These are phyloP conservation scores for Podospora anserina DNA, from an alignment of 495 filamentous ascomycete species.

Conservation along the genomic window DNA sequence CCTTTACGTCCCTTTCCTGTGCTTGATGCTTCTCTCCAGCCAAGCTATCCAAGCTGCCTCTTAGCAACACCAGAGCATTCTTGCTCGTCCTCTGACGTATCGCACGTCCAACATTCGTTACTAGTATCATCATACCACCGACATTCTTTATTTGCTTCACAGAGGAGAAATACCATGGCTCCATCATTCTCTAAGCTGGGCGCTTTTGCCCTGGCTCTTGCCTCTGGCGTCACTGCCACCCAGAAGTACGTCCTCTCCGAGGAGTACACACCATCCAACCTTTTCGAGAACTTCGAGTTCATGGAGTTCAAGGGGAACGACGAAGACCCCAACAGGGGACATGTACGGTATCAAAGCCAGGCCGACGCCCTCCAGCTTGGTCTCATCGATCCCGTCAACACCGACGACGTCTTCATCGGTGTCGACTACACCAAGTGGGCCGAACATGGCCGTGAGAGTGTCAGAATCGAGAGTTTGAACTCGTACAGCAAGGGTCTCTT, in stretches of 20 bases:
- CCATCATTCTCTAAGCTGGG: constrained; percentile 42
- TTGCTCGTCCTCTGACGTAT: constrained; percentile 49
- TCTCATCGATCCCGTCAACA: constrained; percentile 49
- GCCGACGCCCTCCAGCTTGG: constrained; percentile 48
- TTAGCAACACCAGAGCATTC: constrained; percentile 33
- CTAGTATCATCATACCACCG: constrained; percentile 20
- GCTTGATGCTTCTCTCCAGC: constrained; percentile 20
- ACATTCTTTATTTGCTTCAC: constrained; percentile 21
- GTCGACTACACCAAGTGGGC: constrained; percentile 38
- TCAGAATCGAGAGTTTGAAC: constrained; percentile 65
- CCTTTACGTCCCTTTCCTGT: constrained; percentile 18
- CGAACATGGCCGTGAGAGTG: constrained; percentile 56
- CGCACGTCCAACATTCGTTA: constrained; percentile 41
- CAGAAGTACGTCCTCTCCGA: constrained; percentile 43
- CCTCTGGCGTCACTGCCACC: constrained; percentile 31
- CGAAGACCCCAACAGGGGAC: constrained; percentile 63
- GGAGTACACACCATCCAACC: constrained; percentile 46
- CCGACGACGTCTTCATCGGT: constrained; percentile 47
- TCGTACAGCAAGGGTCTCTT: constrained; percentile 66
- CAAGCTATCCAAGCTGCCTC: constrained; percentile 25
- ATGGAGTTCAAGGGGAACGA: constrained; percentile 24
- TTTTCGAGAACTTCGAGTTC: constrained; percentile 54
- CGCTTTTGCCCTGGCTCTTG: constrained; percentile 38
- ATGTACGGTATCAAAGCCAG: constrained; percentile 59
- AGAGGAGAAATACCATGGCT: constrained; percentile 36